Evolutionary conservation across 2,329 filamentous ascomycete genomes (phyloP), one percentile per base, ranked within the genome.

Genomic region (Botrytis byssoidea): DNA sequence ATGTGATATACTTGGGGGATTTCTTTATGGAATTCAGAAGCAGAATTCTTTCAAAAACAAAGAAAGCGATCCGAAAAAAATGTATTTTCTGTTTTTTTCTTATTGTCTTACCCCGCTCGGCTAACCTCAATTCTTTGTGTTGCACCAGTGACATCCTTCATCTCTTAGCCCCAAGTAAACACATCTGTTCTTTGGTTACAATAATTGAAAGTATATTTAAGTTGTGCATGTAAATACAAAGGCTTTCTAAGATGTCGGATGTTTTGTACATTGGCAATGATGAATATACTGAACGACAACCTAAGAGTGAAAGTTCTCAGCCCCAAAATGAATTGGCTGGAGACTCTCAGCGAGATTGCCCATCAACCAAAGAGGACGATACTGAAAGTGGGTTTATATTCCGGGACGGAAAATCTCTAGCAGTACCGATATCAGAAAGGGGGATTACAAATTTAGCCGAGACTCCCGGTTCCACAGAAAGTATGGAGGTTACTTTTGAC

Each of bases 1-100:
- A 22, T 46, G 7, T 20, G 44, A 20, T 3, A 46, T 46, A 20
- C 7, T 46, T 46, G 7, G 1, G 7, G 18, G 7, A 1, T 46
- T 22, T 7, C 7, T 46, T 0, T 9, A 10, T 10, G 20, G 3
- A 14, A 14, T 51, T 51, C 3, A n/a, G 0, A n/a, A 25, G 4
- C 10, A 12, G 4, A 12, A 12, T 0, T 0, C 0, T 25, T 10
- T 12, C 46, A 25, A 25, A 25, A 48, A 48, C 22, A 48, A 51
- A 51, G 48, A n/a, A n/a, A n/a, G 48, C 6, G 48, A n/a, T 6
- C 0, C 1, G 10, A 14, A 51, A n/a, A 25, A 4, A 14, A n/a
- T n/a, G 0, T n/a, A n/a, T 14, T 12, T n/a, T 51, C 48, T 14
- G 1, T 14, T 51, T n/a, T 51, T n/a, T 51, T 51, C 10, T n/a